phyloP scores from a whole-genome alignment of 2,329 filamentous ascomycete genomes.

The Tricladium varicosporioides region DNA sequence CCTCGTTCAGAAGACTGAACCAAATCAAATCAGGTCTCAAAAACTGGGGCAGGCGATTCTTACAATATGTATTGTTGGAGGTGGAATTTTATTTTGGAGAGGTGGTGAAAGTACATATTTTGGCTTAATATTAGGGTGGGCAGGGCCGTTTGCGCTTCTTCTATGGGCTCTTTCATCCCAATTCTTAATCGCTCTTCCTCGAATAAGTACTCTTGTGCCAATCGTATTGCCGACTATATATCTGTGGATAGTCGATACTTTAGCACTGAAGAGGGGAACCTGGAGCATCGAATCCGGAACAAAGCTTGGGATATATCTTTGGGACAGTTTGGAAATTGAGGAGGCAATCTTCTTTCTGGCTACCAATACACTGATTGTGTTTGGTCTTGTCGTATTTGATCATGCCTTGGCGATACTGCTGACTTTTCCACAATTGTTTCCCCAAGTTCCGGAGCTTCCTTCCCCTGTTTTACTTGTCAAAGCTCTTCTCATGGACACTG shows the following conservation, averaged over 20 bases:
- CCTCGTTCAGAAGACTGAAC: slow-evolving; percentile 33
- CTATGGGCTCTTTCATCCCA: slow-evolving; percentile 63
- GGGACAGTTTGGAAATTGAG: slow-evolving; percentile 67
- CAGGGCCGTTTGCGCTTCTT: slow-evolving; percentile 61
- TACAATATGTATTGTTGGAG: slow-evolving; percentile 41
- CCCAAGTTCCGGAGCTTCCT: slow-evolving; percentile 46
- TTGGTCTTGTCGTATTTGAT: slow-evolving; percentile 67
- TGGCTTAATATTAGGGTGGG: slow-evolving; percentile 69
- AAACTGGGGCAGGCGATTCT: slow-evolving; percentile 51
- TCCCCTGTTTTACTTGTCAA: slow-evolving; percentile 49
- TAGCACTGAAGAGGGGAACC: slow-evolving; percentile 65
- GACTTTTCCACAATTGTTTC: slow-evolving; percentile 59
- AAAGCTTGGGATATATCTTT: slow-evolving; percentile 62
- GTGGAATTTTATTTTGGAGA: slow-evolving; percentile 43
- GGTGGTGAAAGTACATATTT: slow-evolving; percentile 59
- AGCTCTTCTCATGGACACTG: slow-evolving; percentile 46
- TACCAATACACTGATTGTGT: slow-evolving; percentile 68
- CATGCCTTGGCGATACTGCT: slow-evolving; percentile 65
- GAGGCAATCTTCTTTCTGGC: slow-evolving; percentile 72
- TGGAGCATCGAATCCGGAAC: slow-evolving; percentile 70
- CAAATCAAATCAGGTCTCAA: slow-evolving; percentile 22
- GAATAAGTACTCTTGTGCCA: slow-evolving; percentile 54
- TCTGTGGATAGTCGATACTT: slow-evolving; percentile 69
- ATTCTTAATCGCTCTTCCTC: slow-evolving; percentile 60
- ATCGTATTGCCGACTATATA: slow-evolving; percentile 65